Evolutionary conservation across 352 stramenopile genomes (phyloP).

Genomic region (Pythium graminicola): DNA sequence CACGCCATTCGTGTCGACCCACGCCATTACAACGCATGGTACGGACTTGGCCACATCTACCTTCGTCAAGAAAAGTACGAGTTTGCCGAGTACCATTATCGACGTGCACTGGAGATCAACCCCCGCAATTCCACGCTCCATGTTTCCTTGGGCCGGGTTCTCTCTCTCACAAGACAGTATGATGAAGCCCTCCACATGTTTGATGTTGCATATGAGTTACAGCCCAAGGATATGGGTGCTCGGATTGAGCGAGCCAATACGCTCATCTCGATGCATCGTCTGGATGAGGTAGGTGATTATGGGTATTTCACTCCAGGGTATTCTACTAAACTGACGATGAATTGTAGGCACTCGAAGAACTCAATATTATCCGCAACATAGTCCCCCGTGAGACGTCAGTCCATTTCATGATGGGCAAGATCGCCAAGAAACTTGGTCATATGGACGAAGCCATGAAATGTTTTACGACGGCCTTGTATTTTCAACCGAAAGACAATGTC

Average conservation of each 20-base stretch:
- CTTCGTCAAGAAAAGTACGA: slow-evolving; percentile 97
- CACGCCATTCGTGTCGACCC: slow-evolving; percentile 91
- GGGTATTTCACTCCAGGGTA: not conserved
- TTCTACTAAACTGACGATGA: not conserved
- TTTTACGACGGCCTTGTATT: slow-evolving; percentile 95
- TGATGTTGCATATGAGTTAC: slow-evolving; percentile 77
- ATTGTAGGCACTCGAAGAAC: slow-evolving; percentile 77
- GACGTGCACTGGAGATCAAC: slow-evolving; percentile 91
- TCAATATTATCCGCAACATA: slow-evolving; percentile 89
- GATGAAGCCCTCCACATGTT: slow-evolving; percentile 91
- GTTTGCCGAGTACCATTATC: slow-evolving; percentile 96
- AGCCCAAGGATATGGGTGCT: slow-evolving; percentile 91
- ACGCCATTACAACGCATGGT: slow-evolving; percentile 92
- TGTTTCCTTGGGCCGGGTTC: slow-evolving; percentile 94
- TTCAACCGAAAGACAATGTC: slow-evolving; percentile 96
- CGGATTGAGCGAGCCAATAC: slow-evolving; percentile 94
- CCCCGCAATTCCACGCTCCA: slow-evolving; percentile 91
- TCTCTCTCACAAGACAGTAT: slow-evolving; percentile 87
- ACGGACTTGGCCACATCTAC: slow-evolving; percentile 92
- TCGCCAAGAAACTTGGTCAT: slow-evolving; percentile 83
- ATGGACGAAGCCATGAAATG: slow-evolving; percentile 92
- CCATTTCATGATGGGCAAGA: slow-evolving; percentile 96
- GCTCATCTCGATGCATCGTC: slow-evolving; percentile 88
- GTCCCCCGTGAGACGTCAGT: slow-evolving; percentile 95
- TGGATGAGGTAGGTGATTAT: slow-evolving; percentile 76